A percentile compares a stretch with the other conserved stretches of the same genome.
Evolutionary conservation across 2,329 filamentous ascomycete species (phyloP).

Genomic region (Aspergillus sojae): DNA sequence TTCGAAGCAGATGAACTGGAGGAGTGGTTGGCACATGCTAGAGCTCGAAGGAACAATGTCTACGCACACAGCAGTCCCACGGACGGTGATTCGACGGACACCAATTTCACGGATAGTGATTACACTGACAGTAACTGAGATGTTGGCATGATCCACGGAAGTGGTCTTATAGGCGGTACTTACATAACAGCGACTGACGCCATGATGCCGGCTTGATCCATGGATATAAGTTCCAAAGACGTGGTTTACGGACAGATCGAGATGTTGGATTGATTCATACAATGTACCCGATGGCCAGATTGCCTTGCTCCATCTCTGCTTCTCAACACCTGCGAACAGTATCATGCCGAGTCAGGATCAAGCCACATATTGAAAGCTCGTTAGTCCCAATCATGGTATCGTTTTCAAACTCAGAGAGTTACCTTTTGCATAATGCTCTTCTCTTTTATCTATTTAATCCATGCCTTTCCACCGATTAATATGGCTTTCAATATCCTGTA

Average conservation of each 20-base stretch:
- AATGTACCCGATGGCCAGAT: background rate
- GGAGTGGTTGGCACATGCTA: background rate
- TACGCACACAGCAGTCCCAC: background rate
- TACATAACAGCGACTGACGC: too few species aligned
- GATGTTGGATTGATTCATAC: background rate
- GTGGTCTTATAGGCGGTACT: background rate
- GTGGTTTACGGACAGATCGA: background rate
- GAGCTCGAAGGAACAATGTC: background rate
- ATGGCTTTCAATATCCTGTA: background rate
- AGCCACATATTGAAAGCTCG: background rate
- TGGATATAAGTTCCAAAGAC: too few species aligned
- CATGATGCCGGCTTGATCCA: too few species aligned
- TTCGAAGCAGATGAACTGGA: background rate
- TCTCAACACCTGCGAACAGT: background rate
- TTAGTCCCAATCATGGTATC: background rate
- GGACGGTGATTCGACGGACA: background rate
- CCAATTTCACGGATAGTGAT: background rate
- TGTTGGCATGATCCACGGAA: background rate
- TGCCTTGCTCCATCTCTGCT: background rate
- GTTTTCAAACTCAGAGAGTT: background rate
- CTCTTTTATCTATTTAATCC: background rate
- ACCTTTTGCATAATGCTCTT: background rate
- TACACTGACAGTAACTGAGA: background rate
- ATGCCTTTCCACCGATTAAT: background rate
- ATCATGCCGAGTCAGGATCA: background rate